These are phyloP conservation scores for Suillus weaverae DNA, from an alignment of 768 basidiomycete species.

Conservation along the genomic window DNA sequence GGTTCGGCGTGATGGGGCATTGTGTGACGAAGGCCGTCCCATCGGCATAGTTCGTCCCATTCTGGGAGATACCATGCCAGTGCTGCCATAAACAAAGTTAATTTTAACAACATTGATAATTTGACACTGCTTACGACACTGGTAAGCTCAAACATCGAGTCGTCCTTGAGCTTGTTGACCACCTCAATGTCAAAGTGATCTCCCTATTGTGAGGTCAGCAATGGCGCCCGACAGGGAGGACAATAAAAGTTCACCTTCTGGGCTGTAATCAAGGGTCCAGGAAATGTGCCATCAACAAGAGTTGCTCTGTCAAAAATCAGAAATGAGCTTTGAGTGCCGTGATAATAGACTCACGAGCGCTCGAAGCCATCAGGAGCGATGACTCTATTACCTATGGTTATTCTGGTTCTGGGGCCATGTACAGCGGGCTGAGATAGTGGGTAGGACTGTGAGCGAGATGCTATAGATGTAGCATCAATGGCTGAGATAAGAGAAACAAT, in stretches of 20 bases:
- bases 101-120: neutral
- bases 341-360: constrained; percentile 31
- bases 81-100: constrained; percentile 35
- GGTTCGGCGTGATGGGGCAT: constrained; percentile 27
- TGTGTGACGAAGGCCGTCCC: constrained; percentile 39
- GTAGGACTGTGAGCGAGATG: constrained; percentile 14
- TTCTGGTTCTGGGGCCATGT: constrained; percentile 20
- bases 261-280: constrained; percentile 44
- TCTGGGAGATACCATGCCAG: constrained; percentile 55
- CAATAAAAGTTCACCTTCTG: constrained; percentile 30
- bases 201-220: constrained; percentile 28
- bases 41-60: constrained; percentile 43
- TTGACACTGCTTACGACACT: constrained; percentile 42
- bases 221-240: neutral
- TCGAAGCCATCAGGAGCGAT: constrained; percentile 51
- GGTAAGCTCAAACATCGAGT: constrained; percentile 48
- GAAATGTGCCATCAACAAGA: constrained; percentile 43
- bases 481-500: constrained; percentile 10
- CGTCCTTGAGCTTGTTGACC: constrained; percentile 45
- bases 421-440: constrained; percentile 13
- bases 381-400: constrained; percentile 38
- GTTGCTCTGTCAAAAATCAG: constrained; percentile 32
- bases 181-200: constrained; percentile 45
- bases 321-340: neutral
- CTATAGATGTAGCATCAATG: constrained; percentile 17